Conservation (phyloP, 768 basidiomycete genomes). For the Lactarius hatsudake region DNA sequence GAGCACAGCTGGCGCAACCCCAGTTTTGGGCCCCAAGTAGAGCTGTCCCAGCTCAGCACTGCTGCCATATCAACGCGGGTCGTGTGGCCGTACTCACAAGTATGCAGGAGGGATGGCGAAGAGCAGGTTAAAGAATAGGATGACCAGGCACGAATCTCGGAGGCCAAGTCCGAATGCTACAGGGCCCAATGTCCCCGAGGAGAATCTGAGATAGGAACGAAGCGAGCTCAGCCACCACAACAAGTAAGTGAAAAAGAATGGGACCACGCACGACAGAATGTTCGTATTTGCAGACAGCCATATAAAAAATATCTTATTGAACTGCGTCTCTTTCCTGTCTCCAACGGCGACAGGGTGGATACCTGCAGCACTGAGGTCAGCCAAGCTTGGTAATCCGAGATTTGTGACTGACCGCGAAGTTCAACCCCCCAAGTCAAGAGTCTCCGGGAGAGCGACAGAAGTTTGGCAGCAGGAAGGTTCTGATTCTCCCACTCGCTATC, state of each 20-base stretch:
- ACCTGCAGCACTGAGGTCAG: constrained; percentile 25
- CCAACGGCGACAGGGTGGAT: constrained; percentile 37
- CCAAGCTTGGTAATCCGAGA: too few species aligned
- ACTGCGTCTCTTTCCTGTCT: constrained; percentile 39
- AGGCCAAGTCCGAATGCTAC: constrained; percentile 43
- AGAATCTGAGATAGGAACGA: constrained; percentile 36
- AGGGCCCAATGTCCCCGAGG: constrained; percentile 47
- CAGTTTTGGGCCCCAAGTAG: constrained; percentile 75
- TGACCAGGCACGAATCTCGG: constrained; percentile 45
- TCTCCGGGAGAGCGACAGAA: constrained; percentile 19
- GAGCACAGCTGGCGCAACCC: constrained; percentile 83
- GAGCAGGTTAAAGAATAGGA: constrained; percentile 47
- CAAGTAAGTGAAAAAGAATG: neutral
- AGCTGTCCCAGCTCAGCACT: constrained; percentile 35
- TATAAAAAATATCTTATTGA: constrained; percentile 42
- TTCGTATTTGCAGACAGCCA: constrained; percentile 43
- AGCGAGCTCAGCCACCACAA: neutral
- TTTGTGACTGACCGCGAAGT: constrained; percentile 31
- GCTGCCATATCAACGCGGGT: neutral
- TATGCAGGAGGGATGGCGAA: constrained; percentile 44
- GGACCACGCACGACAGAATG: constrained; percentile 37
- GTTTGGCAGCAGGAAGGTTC: neutral
- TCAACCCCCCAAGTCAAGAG: constrained; percentile 36
- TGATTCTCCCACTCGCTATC: neutral
- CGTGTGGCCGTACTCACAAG: constrained; percentile 34